Evolutionary conservation across 2,329 filamentous ascomycete genomes (phyloP).

Genomic region (Parafenestella ontariensis): DNA sequence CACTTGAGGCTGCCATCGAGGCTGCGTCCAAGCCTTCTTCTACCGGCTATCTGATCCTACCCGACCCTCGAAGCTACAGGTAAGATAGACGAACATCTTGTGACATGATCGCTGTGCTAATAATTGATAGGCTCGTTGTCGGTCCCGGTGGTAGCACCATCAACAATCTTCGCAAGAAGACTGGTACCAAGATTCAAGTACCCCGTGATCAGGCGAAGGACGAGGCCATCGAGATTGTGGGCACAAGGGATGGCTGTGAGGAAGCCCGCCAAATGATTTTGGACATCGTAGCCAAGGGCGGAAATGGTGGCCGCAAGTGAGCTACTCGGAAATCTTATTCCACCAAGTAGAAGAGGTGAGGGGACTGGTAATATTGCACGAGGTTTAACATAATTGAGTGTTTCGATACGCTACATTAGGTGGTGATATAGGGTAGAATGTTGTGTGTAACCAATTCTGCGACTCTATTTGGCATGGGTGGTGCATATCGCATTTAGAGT

Average conservation of each 20-base stretch:
- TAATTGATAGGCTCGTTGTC: slow-evolving; percentile 71
- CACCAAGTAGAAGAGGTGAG: background rate
- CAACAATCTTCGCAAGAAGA: slow-evolving; percentile 90
- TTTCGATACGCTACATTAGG: background rate
- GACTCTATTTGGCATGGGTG: background rate
- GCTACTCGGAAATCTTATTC: background rate
- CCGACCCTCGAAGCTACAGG: slow-evolving; percentile 84
- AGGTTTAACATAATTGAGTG: background rate
- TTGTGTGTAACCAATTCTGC: background rate
- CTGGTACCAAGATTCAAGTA: slow-evolving; percentile 91
- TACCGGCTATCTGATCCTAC: slow-evolving; percentile 86
- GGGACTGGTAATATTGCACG: background rate
- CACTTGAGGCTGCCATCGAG: slow-evolving; percentile 75
- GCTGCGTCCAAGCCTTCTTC: slow-evolving; percentile 73
- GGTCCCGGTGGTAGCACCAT: slow-evolving; percentile 89
- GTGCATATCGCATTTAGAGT: background rate
- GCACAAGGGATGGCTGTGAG: slow-evolving; percentile 80
- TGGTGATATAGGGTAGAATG: background rate
- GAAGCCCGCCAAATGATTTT: slow-evolving; percentile 89
- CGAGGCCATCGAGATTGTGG: slow-evolving; percentile 91
- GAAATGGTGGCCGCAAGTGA: slow-evolving; percentile 35
- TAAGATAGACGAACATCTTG: slow-evolving; percentile 4
- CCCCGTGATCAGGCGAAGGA: slow-evolving; percentile 76
- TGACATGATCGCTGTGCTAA: slow-evolving; percentile 7
- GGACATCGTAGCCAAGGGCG: slow-evolving; percentile 67